Evolutionary conservation across 2,329 filamentous ascomycete genomes (phyloP).

Genomic region (Leptographium radiaticola): DNA sequence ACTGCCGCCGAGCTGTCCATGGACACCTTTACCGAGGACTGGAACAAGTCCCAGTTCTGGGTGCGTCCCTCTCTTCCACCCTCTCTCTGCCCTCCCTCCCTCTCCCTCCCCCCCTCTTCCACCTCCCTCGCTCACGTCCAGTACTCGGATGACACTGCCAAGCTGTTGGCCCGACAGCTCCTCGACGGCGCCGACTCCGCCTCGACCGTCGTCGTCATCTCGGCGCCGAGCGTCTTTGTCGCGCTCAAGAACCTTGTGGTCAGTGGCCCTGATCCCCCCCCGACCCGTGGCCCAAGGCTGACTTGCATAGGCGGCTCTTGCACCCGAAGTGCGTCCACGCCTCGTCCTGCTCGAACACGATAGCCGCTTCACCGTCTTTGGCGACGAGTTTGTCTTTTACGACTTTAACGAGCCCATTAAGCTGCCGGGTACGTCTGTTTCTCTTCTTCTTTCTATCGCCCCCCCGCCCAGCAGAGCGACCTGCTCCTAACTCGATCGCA

Average conservation of each 20-base stretch:
- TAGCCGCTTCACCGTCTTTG: conserved; percentile 56
- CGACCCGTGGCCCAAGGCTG: not conserved
- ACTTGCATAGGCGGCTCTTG: not conserved
- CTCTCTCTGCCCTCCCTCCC: not conserved
- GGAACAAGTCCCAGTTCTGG: conserved; percentile 80
- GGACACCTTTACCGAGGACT: conserved; percentile 65
- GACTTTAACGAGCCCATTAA: conserved; percentile 59
- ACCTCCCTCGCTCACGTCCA: conserved; percentile 17
- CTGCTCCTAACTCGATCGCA: not conserved
- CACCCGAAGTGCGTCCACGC: conserved; percentile 27
- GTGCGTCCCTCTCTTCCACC: conserved; percentile 25
- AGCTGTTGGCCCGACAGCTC: conserved; percentile 48
- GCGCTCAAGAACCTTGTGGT: conserved; percentile 49
- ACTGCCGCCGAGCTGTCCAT: conserved; percentile 34
- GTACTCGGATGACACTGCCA: conserved; percentile 63
- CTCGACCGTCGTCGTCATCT: conserved; percentile 55
- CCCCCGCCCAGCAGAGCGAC: not conserved
- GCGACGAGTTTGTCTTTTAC: conserved; percentile 57
- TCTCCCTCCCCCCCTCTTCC: not conserved
- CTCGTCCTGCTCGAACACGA: conserved; percentile 63
- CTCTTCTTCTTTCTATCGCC: not conserved
- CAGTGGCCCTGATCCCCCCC: not conserved
- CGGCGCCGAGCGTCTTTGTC: conserved; percentile 65
- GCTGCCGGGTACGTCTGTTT: conserved; percentile 35
- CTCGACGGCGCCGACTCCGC: conserved; percentile 42